These are phyloP conservation scores for Zygosaccharomyces lentus DNA, from an alignment of 805 yeast species.

Conservation along the genomic window DNA sequence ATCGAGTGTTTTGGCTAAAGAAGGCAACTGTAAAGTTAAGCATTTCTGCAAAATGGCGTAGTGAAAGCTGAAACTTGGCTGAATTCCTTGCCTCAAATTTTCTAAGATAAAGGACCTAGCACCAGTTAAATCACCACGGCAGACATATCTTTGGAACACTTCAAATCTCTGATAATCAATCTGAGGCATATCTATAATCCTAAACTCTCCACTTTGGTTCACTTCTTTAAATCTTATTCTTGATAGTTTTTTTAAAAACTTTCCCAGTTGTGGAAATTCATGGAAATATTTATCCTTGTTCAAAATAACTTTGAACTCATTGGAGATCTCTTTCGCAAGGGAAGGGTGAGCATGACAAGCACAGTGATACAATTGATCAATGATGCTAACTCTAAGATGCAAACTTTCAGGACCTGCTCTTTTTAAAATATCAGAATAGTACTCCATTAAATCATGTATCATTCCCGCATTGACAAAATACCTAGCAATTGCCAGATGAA, in stretches of 20 bases:
- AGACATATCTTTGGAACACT: conserved; percentile 5
- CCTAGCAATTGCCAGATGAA: conserved; percentile 18
- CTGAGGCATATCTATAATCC: conserved; percentile 1
- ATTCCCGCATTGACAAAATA: conserved; percentile 25
- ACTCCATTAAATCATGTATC: conserved; percentile 16
- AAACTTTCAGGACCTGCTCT: conserved; percentile 8
- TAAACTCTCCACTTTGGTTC: conserved; percentile 9
- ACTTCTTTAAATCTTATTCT: conserved; percentile 3
- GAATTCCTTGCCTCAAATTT: conserved; percentile 22
- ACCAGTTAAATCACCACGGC: conserved; percentile 11
- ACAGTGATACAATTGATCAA: conserved; percentile 23
- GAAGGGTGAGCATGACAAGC: conserved; percentile 20
- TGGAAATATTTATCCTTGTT: conserved; percentile 11
- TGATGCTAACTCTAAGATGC: conserved; percentile 10
- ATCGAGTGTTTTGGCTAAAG: conserved; percentile 21
- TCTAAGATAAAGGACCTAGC: conserved; percentile 17
- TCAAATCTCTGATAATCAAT: conserved; percentile 15
- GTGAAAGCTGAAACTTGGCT: conserved; percentile 21
- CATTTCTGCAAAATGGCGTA: conserved; percentile 21
- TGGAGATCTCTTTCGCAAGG: conserved; percentile 20
- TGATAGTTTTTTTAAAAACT: conserved; percentile 5
- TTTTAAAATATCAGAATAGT: conserved; percentile 13
- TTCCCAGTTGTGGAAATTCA: conserved; percentile 15
- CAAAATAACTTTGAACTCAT: conserved; percentile 21
- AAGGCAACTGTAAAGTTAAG: conserved; percentile 12